Conservation (phyloP, 1,284 basidiomycete genomes). For the Cronartium quercuum region DNA sequence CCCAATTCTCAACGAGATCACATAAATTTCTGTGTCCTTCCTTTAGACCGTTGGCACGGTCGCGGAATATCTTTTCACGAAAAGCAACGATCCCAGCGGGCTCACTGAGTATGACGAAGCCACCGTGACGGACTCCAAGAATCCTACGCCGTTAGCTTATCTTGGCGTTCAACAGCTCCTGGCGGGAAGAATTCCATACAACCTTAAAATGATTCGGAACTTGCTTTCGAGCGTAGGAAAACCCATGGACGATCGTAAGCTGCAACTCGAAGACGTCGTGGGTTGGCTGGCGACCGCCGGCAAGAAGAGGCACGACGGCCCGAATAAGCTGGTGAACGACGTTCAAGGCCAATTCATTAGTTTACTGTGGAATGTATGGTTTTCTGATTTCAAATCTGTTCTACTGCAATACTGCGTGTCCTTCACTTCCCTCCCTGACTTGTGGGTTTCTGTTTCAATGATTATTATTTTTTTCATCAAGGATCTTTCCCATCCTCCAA, state of each 20-base stretch:
- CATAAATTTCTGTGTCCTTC: not conserved
- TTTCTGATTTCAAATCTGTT: not conserved
- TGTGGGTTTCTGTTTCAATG: too few relatives aligned
- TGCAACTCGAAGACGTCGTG: slow-evolving; percentile 31
- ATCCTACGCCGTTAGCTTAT: slow-evolving; percentile 25
- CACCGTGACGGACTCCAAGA: slow-evolving; percentile 2
- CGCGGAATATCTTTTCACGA: slow-evolving; percentile 24
- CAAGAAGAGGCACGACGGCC: slow-evolving; percentile 7
- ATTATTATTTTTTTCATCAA: not conserved
- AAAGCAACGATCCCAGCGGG: slow-evolving; percentile 1
- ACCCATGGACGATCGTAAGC: slow-evolving; percentile 32
- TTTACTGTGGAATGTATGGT: slow-evolving; percentile 32
- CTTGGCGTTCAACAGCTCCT: slow-evolving; percentile 29
- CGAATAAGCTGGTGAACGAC: slow-evolving; percentile 21
- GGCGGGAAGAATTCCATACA: slow-evolving; percentile 20
- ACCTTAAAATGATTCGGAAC: slow-evolving; percentile 10
- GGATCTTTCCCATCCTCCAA: slow-evolving; percentile 39
- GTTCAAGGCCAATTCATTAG: slow-evolving; percentile 34
- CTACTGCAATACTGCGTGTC: too few relatives aligned
- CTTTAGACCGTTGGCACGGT: slow-evolving; percentile 19
- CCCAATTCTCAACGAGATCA: too few relatives aligned
- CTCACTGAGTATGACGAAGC: slow-evolving; percentile 7
- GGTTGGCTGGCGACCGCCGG: slow-evolving; percentile 16
- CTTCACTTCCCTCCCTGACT: too few relatives aligned
- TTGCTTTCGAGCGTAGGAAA: slow-evolving; percentile 17